Base-by-base conservation (phyloP, 1,284 basidiomycete species). In the Tilletia walkeri region DNA sequence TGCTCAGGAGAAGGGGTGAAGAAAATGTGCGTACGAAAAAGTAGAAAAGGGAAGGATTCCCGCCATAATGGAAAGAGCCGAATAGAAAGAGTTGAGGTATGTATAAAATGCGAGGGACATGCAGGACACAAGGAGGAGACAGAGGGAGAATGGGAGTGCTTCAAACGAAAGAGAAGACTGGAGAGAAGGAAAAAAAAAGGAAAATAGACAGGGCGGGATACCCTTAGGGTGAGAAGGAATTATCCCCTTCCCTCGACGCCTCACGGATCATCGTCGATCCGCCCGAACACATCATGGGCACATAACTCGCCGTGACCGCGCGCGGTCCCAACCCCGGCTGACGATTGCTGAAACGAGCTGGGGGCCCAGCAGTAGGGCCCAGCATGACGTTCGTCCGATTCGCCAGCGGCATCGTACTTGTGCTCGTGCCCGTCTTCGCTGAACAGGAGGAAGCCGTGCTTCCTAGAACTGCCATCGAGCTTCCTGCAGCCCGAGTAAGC, bases 211-310 rank as follows among this genome's bases (percentile, higher is more conserved):
- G 41, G 24, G 24, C 24, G 24, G 24, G 24, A 30, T 30, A 30
- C 24, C 24, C 24, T 30, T 53, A 53, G 3, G 24, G 54, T 4
- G 54, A 56, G 16, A 56, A 56, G 5, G 54, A 56, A 3, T 24
- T 34, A 20, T 20, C 34, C 3, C 36, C 59, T 34, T 63, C 59
- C 16, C 36, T 39, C 16, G 59, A 63, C 4, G n/a, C 59, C 59
- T 63, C 59, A 6, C 59, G 59, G 59, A 63, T 63, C 59, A 63
- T 63, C 12, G 16, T 20, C 4, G 59, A 39, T 18, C 59, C 59
- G 18, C 36, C 59, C 14, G 16, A 36, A 20, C 59, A 34, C 3
- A 63, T 24, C 36, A 63, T 38, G 34, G 59, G 59, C 34, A 63
- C 59, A 16, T 63, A 63, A 18, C 36, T 39, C 16, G 59, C 59